A percentile compares a stretch with the other conserved stretches of the same genome.
These are phyloP conservation scores for Halenospora varia DNA, from an alignment of 495 filamentous ascomycete genomes.

Conservation along the genomic window DNA sequence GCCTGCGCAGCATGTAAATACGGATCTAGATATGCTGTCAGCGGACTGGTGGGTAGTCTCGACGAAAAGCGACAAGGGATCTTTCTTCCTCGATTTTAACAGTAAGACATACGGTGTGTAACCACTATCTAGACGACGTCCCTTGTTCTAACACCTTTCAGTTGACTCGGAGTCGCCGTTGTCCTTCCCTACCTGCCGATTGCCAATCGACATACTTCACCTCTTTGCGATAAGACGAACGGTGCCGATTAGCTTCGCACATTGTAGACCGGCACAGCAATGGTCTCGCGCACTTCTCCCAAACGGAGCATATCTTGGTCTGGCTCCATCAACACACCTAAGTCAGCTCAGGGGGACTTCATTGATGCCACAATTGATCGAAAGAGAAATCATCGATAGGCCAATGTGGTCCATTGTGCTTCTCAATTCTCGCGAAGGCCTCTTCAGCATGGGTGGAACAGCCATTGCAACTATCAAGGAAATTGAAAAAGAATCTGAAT, in stretches of 20 bases:
- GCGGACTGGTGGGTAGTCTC: conserved; percentile 11
- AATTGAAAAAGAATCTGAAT: neutral
- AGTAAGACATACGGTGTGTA: neutral
- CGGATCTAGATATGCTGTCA: conserved; percentile 15
- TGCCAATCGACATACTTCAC: conserved; percentile 8
- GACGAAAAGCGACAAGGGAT: conserved; percentile 10
- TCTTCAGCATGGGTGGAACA: conserved; percentile 10
- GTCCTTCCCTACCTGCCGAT: conserved; percentile 4
- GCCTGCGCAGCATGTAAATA: conserved; percentile 6
- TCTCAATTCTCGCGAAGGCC: conserved; percentile 5
- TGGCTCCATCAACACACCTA: conserved; percentile 5
- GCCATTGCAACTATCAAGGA: neutral
- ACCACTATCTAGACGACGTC: neutral
- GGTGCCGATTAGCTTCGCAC: conserved; percentile 6
- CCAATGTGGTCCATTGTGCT: conserved; percentile 13
- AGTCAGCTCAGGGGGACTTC: conserved; percentile 6
- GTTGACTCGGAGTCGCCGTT: conserved; percentile 6
- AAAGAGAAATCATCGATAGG: conserved; percentile 7
- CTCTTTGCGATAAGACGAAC: conserved; percentile 1
- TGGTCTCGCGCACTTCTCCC: conserved; percentile 7
- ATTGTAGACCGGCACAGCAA: conserved; percentile 10
- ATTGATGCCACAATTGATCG: conserved; percentile 11
- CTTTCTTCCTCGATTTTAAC: conserved; percentile 6
- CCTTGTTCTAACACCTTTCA: neutral
- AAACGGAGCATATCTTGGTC: conserved; percentile 11